Evolutionary conservation across 1,284 basidiomycete species (phyloP), one percentile per base, ranked within the genome.

Genomic region (Cryptococcus depauperatus): DNA sequence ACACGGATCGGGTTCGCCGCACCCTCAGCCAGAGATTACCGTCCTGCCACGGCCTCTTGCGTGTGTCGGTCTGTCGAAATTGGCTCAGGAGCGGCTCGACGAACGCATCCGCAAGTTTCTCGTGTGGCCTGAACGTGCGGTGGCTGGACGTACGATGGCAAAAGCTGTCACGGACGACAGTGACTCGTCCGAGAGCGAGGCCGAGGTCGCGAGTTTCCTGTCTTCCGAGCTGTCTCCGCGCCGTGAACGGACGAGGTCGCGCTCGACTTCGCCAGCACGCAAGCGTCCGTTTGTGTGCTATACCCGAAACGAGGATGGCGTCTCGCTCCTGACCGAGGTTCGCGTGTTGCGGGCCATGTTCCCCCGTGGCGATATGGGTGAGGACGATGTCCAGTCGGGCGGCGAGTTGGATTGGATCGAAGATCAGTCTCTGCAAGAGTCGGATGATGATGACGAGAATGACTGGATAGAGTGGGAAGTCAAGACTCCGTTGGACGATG

Each of bases 241-340:
- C 32, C 19, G n/a, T n/a, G 8, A 14, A 14, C 7, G 32, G n/a
- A 18, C n/a, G 7, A 14, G 7, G 19, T 33, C 32, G 7, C 32
- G n/a, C 11, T n/a, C 8, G 8, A 30, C 28, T n/a, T 8, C n/a
- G 4, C 32, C n/a, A 13, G 11, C 8, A 14, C 32, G 11, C 32
- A 41, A 29, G 13, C 46, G 64, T 10, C 65, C 68, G 2, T 70
- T 70, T 46, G 50, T 69, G 26, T 56, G 54, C 8, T 68, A 62
- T 41, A 67, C 68, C 0, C 48, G 61, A 19, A 69, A 64, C 4
- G 55, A 58, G 26, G 66, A 69, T 37, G 68, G 65, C 0, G 48
- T 57, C 18, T 59, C 56, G 18, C 49, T 69, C 5, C 33, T 62
- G 9, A 68, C 67, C 6, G 65, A 68, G 40, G 52, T 63, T 10